Conservation (phyloP, 192 early-diverging fungal species). For the Podila verticillata region DNA sequence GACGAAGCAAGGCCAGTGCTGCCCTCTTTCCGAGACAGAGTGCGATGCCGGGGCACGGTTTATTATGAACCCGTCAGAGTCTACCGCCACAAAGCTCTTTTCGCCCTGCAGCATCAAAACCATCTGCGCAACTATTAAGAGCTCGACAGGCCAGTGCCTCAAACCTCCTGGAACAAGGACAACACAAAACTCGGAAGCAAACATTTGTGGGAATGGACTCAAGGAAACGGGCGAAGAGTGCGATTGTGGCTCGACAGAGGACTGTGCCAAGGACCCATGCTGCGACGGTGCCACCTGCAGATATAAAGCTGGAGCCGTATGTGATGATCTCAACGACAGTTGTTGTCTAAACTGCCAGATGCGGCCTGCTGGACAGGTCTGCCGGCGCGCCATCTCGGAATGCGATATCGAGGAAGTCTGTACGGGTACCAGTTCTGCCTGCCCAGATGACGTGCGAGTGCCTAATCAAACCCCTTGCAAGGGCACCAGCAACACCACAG, state of each 20-base stretch:
- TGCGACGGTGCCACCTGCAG: slow-evolving; percentile 86
- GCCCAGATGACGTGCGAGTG: slow-evolving; percentile 75
- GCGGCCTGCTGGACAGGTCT: slow-evolving; percentile 64
- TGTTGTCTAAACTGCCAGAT: slow-evolving; percentile 84
- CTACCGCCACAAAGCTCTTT: slow-evolving; percentile 69
- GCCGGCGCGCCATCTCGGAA: slow-evolving; percentile 75
- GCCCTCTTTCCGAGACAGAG: slow-evolving; percentile 73
- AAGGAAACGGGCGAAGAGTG: slow-evolving; percentile 91
- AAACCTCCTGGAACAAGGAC: slow-evolving; percentile 44
- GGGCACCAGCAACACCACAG: slow-evolving; percentile 49
- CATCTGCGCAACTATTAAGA: slow-evolving; percentile 56
- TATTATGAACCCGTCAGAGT: slow-evolving; percentile 83
- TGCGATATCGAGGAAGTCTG: slow-evolving; percentile 88
- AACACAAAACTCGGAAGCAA: slow-evolving; percentile 53
- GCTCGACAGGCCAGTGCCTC: slow-evolving; percentile 18
- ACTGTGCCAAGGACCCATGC: slow-evolving; percentile 82
- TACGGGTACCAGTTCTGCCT: slow-evolving; percentile 73
- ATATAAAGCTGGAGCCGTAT: slow-evolving; percentile 76
- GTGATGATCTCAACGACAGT: slow-evolving; percentile 82
- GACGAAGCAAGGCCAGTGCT: slow-evolving; percentile 58
- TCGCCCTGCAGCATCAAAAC: slow-evolving; percentile 70
- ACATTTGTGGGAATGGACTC: slow-evolving; percentile 96
- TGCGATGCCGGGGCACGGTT: slow-evolving; percentile 74
- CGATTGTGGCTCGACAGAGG: slow-evolving; percentile 81
- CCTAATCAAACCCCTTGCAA: slow-evolving; percentile 75